phyloP scores from a whole-genome alignment of 2,329 filamentous ascomycete species.

The Blastomyces emzantsi region DNA sequence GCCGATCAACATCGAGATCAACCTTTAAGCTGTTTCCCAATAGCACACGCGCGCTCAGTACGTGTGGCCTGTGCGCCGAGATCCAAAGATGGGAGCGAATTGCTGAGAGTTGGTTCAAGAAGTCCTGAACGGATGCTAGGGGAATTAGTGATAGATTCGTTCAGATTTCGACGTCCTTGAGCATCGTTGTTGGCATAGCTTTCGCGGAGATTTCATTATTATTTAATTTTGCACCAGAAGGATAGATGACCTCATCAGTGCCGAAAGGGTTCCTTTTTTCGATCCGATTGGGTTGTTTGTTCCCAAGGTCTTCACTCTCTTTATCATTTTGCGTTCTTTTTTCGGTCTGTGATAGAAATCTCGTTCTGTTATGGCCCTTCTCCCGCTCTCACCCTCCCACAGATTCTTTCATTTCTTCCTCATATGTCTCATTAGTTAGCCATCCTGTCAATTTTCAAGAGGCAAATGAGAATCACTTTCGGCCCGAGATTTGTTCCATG shows the following conservation, averaged over 20 bases:
- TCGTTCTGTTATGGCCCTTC: not conserved
- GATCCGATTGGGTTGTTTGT: not conserved
- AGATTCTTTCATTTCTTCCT: not conserved
- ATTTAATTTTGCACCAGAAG: not conserved
- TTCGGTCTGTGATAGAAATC: not conserved
- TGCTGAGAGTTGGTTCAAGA: not conserved
- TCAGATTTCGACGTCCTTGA: not conserved
- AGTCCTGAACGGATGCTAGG: not conserved
- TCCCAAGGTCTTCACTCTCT: not conserved
- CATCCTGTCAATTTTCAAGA: not conserved
- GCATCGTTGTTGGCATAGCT: not conserved
- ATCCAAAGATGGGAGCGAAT: not conserved
- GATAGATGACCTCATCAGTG: not conserved
- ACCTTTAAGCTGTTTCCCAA: conserved; percentile 6
- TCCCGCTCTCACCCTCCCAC: not conserved
- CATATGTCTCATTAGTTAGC: not conserved
- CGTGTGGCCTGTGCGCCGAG: not conserved
- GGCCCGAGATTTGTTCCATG: not conserved
- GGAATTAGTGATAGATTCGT: not conserved
- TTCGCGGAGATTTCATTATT: not conserved
- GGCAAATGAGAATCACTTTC: not conserved
- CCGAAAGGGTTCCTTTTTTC: not conserved
- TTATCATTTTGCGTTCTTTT: not conserved
- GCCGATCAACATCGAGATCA: conserved; percentile 16
- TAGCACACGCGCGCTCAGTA: not conserved